Percentiles rank a stretch among this genome's conserved stretches.
These are phyloP conservation scores for Neurospora sp. DNA, from an alignment of 2,329 filamentous ascomycete species.

Conservation along the genomic window DNA sequence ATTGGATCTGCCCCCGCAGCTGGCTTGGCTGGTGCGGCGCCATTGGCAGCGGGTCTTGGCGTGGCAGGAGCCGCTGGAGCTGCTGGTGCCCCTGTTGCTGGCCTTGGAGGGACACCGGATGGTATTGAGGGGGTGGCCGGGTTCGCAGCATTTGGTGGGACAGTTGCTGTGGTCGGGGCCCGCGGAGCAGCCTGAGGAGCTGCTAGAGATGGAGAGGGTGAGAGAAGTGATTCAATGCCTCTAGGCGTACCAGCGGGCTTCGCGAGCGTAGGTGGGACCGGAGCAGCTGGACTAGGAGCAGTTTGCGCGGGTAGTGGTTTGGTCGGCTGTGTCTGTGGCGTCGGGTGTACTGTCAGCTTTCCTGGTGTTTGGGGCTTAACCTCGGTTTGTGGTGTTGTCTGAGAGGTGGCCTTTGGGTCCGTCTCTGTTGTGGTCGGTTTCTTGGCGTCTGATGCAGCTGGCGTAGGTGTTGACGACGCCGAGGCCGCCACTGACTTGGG, in stretches of 20 bases:
- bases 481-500: constrained; percentile 20
- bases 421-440: constrained; percentile 3
- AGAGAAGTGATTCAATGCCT: constrained; percentile 21
- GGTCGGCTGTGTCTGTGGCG: constrained; percentile 7
- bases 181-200: constrained; percentile 8
- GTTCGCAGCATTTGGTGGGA: constrained; percentile 18
- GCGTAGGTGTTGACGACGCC: constrained; percentile 12
- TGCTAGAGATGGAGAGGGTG: constrained; percentile 10
- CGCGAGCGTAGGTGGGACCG: constrained; percentile 1
- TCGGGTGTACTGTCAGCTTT: constrained; percentile 3
- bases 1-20: constrained; percentile 54
- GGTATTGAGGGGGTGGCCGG: constrained; percentile 9
- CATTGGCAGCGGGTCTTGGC: constrained; percentile 4
- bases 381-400: constrained; percentile 8
- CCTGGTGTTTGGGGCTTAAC: not conserved
- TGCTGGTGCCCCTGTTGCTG: not conserved
- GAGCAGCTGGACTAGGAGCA: constrained; percentile 1
- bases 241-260: constrained; percentile 19
- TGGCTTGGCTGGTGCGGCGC: constrained; percentile 14
- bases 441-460: constrained; percentile 13
- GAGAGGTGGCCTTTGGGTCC: constrained; percentile 5
- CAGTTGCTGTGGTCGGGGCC: constrained; percentile 10
- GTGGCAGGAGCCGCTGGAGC: constrained; percentile 3
- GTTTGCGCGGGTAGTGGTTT: constrained; percentile 4
- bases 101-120: constrained; percentile 9